Evolutionary conservation across 208 protist genomes (phyloP).

Genomic region (Acanthamoeba castellanii): DNA sequence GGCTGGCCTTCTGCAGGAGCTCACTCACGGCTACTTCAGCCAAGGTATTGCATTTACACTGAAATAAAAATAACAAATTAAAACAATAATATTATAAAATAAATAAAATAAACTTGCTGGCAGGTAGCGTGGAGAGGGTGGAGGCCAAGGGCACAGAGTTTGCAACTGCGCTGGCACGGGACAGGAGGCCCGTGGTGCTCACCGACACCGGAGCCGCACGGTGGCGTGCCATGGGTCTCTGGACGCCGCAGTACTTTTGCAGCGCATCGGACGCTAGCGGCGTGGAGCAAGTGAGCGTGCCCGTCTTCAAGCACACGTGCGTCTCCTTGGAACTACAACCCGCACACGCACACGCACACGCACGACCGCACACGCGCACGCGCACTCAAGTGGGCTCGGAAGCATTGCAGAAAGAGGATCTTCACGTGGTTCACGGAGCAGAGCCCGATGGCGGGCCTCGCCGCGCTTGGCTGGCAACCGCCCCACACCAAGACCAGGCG

Average conservation of each 20-base stretch:
- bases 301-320: background rate
- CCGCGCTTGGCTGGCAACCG: background rate
- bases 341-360: background rate
- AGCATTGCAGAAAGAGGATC: background rate
- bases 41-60: background rate
- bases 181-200: background rate
- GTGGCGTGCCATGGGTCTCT: background rate
- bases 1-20: background rate
- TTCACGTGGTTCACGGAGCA: constrained; percentile 33
- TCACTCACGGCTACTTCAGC: background rate
- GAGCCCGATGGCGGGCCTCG: background rate
- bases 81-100: background rate
- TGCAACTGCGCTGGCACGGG: background rate
- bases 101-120: background rate
- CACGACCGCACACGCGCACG: background rate
- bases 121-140: background rate
- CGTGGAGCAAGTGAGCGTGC: background rate
- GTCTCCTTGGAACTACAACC: background rate
- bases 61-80: background rate
- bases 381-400: background rate
- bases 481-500: constrained; percentile 5
- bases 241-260: background rate
- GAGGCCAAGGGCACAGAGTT: background rate
- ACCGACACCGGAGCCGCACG: background rate
- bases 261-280: background rate